A percentile compares a stretch with the other conserved stretches of the same genome.
Evolutionary conservation across 768 basidiomycete genomes (phyloP).

Genomic region (Lyophyllum decastes): DNA sequence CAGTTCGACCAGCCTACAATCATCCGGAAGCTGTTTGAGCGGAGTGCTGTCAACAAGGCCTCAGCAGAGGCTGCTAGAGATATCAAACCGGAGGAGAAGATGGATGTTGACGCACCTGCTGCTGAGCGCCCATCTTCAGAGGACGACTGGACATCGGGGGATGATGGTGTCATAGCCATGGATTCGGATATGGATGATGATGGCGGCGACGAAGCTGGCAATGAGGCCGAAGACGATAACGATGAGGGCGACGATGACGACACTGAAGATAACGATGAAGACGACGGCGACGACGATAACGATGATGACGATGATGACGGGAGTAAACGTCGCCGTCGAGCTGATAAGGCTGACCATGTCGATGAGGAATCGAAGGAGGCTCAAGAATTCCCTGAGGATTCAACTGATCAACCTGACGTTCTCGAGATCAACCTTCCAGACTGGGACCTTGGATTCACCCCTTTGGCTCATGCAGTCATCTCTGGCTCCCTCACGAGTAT

Average conservation of each 20-base stretch:
- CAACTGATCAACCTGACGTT: conserved; percentile 51
- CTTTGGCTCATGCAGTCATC: conserved; percentile 52
- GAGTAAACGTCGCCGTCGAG: neutral
- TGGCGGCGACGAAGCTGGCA: conserved; percentile 22
- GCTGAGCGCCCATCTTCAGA: conserved; percentile 42
- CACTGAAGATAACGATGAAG: conserved; percentile 3
- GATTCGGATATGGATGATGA: conserved; percentile 19
- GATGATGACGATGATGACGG: neutral
- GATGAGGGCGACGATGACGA: conserved; percentile 12
- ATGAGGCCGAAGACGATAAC: conserved; percentile 10
- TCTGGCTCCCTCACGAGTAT: conserved; percentile 45
- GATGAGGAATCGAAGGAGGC: conserved; percentile 21
- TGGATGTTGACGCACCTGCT: conserved; percentile 10
- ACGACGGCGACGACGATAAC: conserved; percentile 8
- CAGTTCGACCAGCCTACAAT: conserved; percentile 44
- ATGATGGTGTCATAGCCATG: conserved; percentile 26
- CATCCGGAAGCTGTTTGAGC: conserved; percentile 51
- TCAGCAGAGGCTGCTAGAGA: conserved; percentile 25
- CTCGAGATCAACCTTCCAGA: conserved; percentile 54
- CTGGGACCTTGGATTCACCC: conserved; percentile 60
- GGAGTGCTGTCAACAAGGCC: conserved; percentile 42
- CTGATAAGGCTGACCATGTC: neutral
- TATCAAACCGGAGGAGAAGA: conserved; percentile 25
- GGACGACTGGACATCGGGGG: conserved; percentile 52
- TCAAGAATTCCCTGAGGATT: conserved; percentile 48